Evolutionary conservation across 345 rosid genomes (phyloP).

Genomic region (Linum lewisii): DNA sequence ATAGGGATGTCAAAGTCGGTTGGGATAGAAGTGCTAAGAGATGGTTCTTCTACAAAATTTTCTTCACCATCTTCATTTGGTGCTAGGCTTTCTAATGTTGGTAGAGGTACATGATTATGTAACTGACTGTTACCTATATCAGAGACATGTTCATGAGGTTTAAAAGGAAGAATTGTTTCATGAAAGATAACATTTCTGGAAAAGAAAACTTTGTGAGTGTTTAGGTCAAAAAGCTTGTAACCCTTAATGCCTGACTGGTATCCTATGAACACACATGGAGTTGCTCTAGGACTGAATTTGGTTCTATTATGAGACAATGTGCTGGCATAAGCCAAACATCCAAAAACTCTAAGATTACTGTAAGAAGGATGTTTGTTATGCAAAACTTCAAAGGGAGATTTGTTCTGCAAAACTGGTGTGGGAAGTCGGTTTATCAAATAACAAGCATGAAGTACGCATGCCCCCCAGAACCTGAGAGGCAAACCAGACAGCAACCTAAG

Average conservation of each 20-base stretch:
- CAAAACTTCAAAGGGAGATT: too few relatives aligned
- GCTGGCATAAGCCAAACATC: neutral
- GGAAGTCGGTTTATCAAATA: neutral
- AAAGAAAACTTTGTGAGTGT: neutral
- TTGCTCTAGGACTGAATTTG: neutral
- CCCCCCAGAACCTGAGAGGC: neutral
- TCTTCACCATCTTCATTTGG: too few relatives aligned
- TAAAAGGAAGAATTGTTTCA: neutral
- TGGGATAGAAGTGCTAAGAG: too few relatives aligned
- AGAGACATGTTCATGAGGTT: too few relatives aligned
- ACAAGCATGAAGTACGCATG: neutral
- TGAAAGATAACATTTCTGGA: neutral
- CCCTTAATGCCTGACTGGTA: neutral
- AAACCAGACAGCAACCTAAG: neutral
- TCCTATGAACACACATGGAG: neutral
- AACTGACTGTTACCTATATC: too few relatives aligned
- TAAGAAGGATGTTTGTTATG: neutral
- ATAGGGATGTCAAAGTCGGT: too few relatives aligned
- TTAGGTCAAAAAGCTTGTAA: neutral
- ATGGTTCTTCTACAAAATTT: too few relatives aligned
- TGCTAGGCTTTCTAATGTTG: too few relatives aligned
- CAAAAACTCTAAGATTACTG: neutral
- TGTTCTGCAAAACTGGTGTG: neutral
- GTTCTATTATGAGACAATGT: neutral
- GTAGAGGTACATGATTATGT: too few relatives aligned